phyloP scores from a whole-genome alignment of 768 basidiomycete species.

The Leccinellum rugosiceps region DNA sequence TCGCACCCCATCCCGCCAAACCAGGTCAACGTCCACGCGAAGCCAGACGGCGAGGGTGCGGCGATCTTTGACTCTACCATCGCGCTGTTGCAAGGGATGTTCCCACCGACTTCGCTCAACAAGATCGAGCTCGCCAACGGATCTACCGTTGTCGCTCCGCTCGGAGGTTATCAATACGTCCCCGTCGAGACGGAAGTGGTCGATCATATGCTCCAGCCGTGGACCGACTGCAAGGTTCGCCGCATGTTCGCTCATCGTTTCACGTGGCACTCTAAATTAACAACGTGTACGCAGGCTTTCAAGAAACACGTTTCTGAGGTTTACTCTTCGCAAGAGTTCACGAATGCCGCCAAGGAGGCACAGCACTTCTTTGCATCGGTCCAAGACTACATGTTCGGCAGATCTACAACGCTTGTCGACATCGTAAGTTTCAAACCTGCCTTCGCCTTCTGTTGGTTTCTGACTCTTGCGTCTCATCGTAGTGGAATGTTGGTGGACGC shows the following conservation, averaged over 20 bases:
- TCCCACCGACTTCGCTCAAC: constrained; percentile 70
- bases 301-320: constrained; percentile 62
- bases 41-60: constrained; percentile 76
- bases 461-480: constrained; percentile 15
- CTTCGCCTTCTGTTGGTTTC: neutral
- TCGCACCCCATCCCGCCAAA: constrained; percentile 57
- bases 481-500: constrained; percentile 68
- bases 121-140: constrained; percentile 76
- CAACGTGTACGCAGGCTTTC: constrained; percentile 45
- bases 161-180: constrained; percentile 84
- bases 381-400: constrained; percentile 69
- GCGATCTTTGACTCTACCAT: constrained; percentile 83
- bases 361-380: constrained; percentile 59
- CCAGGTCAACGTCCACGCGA: constrained; percentile 73
- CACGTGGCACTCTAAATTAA: constrained; percentile 34
- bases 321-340: constrained; percentile 64
- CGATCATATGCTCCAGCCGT: constrained; percentile 77
- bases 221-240: constrained; percentile 57
- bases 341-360: constrained; percentile 51
- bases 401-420: constrained; percentile 59
- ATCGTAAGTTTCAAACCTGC: constrained; percentile 43
- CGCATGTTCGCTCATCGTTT: constrained; percentile 27
- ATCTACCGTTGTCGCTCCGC: constrained; percentile 65
- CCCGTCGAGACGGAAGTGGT: constrained; percentile 64
- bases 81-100: constrained; percentile 79